Percentiles rank a stretch among this genome's conserved stretches.
Conservation (phyloP, 345 rosid genomes). For the Brassica incana region DNA sequence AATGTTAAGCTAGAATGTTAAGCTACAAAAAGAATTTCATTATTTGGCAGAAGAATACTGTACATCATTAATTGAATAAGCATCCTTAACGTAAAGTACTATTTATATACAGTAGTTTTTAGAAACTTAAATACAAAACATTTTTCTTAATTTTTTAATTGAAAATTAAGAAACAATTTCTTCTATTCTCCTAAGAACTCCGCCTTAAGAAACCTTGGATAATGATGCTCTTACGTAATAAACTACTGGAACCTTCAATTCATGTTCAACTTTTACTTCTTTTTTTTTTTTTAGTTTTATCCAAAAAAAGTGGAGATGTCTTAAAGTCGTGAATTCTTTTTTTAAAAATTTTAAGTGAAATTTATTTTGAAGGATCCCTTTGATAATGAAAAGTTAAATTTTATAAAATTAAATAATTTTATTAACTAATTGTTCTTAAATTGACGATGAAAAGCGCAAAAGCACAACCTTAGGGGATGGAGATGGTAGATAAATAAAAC, state of each 20-base stretch:
- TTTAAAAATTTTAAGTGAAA: not conserved
- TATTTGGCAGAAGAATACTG: not conserved
- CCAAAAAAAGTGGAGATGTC: not conserved
- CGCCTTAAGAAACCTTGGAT: no score
- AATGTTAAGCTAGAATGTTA: not conserved
- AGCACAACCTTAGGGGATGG: not conserved
- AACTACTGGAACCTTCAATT: not conserved
- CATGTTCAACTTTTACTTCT: not conserved
- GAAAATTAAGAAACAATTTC: no score
- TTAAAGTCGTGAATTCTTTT: no score
- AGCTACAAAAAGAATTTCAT: slow-evolving; percentile 8
- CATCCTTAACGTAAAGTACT: not conserved
- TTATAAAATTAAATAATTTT: not conserved
- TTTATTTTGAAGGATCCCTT: not conserved
- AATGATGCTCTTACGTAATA: not conserved
- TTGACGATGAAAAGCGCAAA: not conserved
- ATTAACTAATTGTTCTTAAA: not conserved
- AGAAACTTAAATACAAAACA: slow-evolving; percentile 8
- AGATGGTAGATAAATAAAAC: not conserved
- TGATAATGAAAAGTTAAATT: not conserved
- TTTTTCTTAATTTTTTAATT: not conserved
- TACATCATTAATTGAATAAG: not conserved
- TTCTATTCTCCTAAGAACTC: no score
- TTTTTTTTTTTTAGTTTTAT: no score
- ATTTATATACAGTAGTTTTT: not conserved